Evolutionary conservation across 192 early-diverging fungal genomes (phyloP), one percentile per base, ranked within the genome.

Genomic region (Coemansia sp.): DNA sequence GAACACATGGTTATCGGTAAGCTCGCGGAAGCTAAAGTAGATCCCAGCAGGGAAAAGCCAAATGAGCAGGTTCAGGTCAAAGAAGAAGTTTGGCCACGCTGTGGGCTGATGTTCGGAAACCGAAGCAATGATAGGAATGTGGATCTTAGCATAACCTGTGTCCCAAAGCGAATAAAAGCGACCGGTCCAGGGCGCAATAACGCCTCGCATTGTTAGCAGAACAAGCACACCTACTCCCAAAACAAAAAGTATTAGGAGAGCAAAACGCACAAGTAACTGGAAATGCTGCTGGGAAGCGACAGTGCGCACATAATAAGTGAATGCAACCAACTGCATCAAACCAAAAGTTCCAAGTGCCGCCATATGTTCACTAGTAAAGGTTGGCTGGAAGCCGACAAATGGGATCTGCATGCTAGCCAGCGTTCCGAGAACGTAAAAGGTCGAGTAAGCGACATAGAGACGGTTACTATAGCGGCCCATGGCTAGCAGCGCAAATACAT

Each of bases 51-150:
- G 98, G 82, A 99, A 93, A 42, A 98, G 72, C 68, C 92, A 90
- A 66, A 99, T 91, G n/a, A 99, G 86, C 82, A 98, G 84, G 60
- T 98, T 90, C 27, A 99, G 86, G 74, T 99, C 98, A 80, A 99
- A 98, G 85, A 98, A 98, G 86, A 98, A 98, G 23, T 95, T 94
- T 10, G 98, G 88, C 98, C 98, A 99, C 0, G 98, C 88, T 5
- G 98, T 98, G 22, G 98, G 98, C 77, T 98, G 98, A 83, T 99
- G 98, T 80, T 99, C 98, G 6, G 97, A 98, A 31, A 99, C 98
- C 21, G 98, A 99, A 0, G 98, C 98, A 74, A 99, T 99, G 68
- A 99, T 98, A 0, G 98, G 98, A 79, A 99, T 99, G 71, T 98
- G 89, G 58, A 92, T 95, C 84, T 98, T 98, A 58, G 98, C 98